Evolutionary conservation across 805 yeast species (phyloP), one percentile per base, ranked within the genome.

Genomic region (Grigorovia humatica): DNA sequence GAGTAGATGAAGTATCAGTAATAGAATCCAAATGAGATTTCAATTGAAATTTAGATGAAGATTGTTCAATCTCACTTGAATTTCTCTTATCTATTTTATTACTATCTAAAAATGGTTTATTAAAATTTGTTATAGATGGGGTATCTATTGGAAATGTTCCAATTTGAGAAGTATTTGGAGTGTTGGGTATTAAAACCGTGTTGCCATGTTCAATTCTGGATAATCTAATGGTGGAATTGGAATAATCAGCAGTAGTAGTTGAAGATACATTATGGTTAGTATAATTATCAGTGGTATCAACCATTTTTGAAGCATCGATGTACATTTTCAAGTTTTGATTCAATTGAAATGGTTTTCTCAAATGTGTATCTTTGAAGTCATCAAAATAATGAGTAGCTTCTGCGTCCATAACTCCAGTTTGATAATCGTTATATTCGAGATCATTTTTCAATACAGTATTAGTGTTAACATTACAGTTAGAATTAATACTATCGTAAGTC

Each of bases 181-280:
- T 48, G 9, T 35, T 49, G 6, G 51, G 43, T n/a, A 43, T 38
- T 15, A 51, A 50, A 11, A 51, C 52, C 41, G 48, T 52, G 19
- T 49, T 48, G 11, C 52, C 51, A 8, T 46, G 48, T 19, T 54
- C 59, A 5, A 51, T 38, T 15, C 50, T 57, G 0, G 63, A 59
- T n/a, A 55, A 59, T 38, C 59, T 51, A 35, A 61, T 59, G 3
- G 66, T 62, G 6, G 64, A 61, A 44, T 57, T 60, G 1, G 66
- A 59, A 43, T 60, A 58, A 48, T 62, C 65, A 1, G 60, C 62
- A 12, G 55, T 46, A 2, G 54, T 53, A 13, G 59, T 50, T 30
- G 18, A 27, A 44, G 15, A 15, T 38, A 32, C 4, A 13, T 32
- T 32, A 32, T 11, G 15, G 8, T 32, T 32, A 13, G 15, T 32